Conservation (phyloP, 2,329 filamentous ascomycete genomes). For the Fonsecaea pedrosoi region DNA sequence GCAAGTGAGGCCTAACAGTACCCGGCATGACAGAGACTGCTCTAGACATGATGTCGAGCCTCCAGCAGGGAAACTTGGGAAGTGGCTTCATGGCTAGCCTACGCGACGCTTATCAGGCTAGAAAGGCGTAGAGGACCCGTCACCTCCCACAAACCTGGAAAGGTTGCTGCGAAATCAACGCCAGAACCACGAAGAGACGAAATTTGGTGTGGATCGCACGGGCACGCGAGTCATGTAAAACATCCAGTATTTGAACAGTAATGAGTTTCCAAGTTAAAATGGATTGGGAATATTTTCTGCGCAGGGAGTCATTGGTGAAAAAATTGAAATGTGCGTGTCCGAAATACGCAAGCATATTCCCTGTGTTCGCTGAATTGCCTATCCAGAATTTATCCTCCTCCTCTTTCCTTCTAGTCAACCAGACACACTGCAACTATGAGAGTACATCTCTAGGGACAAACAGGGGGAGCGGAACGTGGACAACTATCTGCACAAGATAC, state of each 20-base stretch:
- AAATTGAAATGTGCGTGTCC: background rate
- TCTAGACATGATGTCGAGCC: background rate
- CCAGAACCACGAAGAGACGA: background rate
- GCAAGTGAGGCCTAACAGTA: background rate
- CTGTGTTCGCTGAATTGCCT: background rate
- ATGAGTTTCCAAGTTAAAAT: background rate
- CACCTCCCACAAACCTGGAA: background rate
- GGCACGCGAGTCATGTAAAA: background rate
- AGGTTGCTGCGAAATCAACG: background rate
- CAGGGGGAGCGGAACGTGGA: background rate
- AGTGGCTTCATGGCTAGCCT: background rate
- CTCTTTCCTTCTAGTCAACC: background rate
- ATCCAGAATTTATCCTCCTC: background rate
- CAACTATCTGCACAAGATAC: constrained; percentile 14
- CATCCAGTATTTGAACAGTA: background rate
- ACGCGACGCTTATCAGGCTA: background rate
- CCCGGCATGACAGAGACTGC: background rate
- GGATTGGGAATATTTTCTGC: background rate
- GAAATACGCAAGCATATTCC: background rate
- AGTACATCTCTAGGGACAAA: background rate
- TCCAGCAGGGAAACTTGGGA: background rate
- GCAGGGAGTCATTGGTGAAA: background rate
- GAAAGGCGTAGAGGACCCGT: background rate
- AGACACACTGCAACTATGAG: background rate
- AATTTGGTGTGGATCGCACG: background rate